phyloP scores from a whole-genome alignment of 305 asterid species.

The Fraxinus sp. region DNA sequence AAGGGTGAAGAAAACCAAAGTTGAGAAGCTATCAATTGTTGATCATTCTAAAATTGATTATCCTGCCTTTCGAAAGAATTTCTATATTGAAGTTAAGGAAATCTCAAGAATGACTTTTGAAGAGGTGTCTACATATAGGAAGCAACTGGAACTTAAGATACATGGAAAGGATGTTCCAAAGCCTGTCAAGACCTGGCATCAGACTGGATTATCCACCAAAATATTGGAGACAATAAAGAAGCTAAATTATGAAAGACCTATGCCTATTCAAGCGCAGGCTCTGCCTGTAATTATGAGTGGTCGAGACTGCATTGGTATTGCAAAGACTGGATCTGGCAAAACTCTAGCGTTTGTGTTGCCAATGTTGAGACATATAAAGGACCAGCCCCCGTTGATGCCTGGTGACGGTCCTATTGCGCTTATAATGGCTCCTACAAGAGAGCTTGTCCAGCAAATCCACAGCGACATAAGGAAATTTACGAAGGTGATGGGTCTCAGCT shows the following conservation, averaged over 20 bases:
- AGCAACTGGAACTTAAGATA: slow-evolving; percentile 77
- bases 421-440: slow-evolving; percentile 94
- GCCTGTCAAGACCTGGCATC: slow-evolving; percentile 89
- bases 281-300: slow-evolving; percentile 93
- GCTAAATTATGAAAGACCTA: slow-evolving; percentile 74
- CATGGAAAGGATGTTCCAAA: slow-evolving; percentile 96
- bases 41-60: slow-evolving; percentile 88
- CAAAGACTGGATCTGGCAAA: slow-evolving; percentile 95
- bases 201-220: slow-evolving; percentile 83
- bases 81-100: slow-evolving; percentile 87
- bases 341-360: slow-evolving; percentile 94
- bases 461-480: slow-evolving; percentile 81
- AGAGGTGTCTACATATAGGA: slow-evolving; percentile 75
- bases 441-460: slow-evolving; percentile 93
- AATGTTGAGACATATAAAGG: slow-evolving; percentile 95
- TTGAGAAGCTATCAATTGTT: slow-evolving; percentile 75
- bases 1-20: slow-evolving; percentile 93
- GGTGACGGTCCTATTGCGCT: slow-evolving; percentile 98
- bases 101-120: slow-evolving; percentile 70
- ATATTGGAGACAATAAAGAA: slow-evolving; percentile 76
- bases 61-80: slow-evolving; percentile 75
- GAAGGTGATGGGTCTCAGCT: slow-evolving; percentile 70
- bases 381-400: slow-evolving; percentile 76
- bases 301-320: slow-evolving; percentile 92
- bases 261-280: slow-evolving; percentile 94